Percentiles rank a stretch among this genome's conserved stretches.
Evolutionary conservation across 768 basidiomycete genomes (phyloP).

Genomic region (Amanita molliuscula): DNA sequence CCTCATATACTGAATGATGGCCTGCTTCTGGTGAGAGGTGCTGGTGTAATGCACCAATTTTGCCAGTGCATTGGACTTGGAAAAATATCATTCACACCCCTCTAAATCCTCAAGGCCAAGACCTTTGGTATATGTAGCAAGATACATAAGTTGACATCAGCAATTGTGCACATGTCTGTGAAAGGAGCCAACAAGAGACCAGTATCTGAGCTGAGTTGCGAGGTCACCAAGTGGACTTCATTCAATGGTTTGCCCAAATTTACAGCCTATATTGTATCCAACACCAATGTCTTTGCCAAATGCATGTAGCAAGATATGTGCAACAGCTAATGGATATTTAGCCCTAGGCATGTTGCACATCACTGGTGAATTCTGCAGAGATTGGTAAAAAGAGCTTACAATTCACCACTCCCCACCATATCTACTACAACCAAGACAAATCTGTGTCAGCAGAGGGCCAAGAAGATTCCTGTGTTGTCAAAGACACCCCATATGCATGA

Average conservation of each 20-base stretch:
- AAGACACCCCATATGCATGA: conserved; percentile 17
- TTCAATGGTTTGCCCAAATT: too few relatives aligned
- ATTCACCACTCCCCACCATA: conserved; percentile 17
- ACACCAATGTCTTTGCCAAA: too few relatives aligned
- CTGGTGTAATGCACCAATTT: conserved; percentile 8
- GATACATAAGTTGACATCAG: conserved; percentile 13
- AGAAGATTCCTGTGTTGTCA: conserved; percentile 19
- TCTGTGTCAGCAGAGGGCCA: conserved; percentile 17
- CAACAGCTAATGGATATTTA: conserved; percentile 14
- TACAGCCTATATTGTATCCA: too few relatives aligned
- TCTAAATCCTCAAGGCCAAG: conserved; percentile 14
- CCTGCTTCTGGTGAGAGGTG: conserved; percentile 14
- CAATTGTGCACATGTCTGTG: conserved; percentile 15
- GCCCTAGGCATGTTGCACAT: too few relatives aligned
- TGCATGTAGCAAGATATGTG: too few relatives aligned
- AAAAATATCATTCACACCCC: conserved; percentile 12
- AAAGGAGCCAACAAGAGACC: conserved; percentile 11
- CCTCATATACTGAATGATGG: conserved; percentile 9
- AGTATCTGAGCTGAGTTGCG: conserved; percentile 6
- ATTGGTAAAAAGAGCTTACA: conserved; percentile 11
- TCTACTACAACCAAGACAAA: conserved; percentile 11
- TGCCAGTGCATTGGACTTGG: conserved; percentile 14
- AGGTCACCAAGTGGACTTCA: conserved; percentile 10
- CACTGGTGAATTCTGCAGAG: conserved; percentile 10
- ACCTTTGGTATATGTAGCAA: conserved; percentile 13